Base-by-base conservation (phyloP, 2,329 filamentous ascomycete species). In the Emydomyces testavorans region DNA sequence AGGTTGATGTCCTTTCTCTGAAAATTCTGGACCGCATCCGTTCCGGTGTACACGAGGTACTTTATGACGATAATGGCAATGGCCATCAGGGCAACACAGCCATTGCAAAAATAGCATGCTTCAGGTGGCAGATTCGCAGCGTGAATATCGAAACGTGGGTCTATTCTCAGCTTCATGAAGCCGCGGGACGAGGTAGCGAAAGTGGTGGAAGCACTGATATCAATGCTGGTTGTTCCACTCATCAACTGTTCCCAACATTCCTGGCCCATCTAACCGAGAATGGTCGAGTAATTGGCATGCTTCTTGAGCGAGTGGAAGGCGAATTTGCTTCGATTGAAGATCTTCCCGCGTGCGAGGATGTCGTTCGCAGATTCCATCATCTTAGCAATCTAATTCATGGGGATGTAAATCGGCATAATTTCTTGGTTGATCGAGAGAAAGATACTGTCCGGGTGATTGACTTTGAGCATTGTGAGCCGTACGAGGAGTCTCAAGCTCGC, bases 381-480 rank as follows among this genome's bases (percentile, higher is more conserved):
- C n/a, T 38, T 7, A 20, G 35, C 11, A n/a, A n/a, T n/a, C 13
- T 50, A 6, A 31, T 50, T 26, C 48, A 50, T 39, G 48, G 41
- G 7, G 48, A 50, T 34, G 28, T 46, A 16, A 49, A 49, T 45
- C 39, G 47, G 20, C 28, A 49, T 46, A 50, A 50, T 32, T 46
- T 46, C 31, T 13, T 46, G 11, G 26, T 46, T n/a, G 15, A 23
- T 23, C 28, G 40, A 7, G 37, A 35, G 36, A 23, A 26, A n/a
- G 36, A 11, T 18, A 13, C 42, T 18, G 24, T 47, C 18, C 18
- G 13, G 32, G 21, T 47, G n/a, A 6, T 47, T 28, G 32, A 47
- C 38, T 47, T 47, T 31, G 44, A 47, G 32, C 44, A 47, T 29
- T 21, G 5, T 11, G 34, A 39, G 24, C 13, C 38, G n/a, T 47